Evolutionary conservation across 1,284 basidiomycete genomes (phyloP).

Genomic region (Tilletiopsis washingtonensis): DNA sequence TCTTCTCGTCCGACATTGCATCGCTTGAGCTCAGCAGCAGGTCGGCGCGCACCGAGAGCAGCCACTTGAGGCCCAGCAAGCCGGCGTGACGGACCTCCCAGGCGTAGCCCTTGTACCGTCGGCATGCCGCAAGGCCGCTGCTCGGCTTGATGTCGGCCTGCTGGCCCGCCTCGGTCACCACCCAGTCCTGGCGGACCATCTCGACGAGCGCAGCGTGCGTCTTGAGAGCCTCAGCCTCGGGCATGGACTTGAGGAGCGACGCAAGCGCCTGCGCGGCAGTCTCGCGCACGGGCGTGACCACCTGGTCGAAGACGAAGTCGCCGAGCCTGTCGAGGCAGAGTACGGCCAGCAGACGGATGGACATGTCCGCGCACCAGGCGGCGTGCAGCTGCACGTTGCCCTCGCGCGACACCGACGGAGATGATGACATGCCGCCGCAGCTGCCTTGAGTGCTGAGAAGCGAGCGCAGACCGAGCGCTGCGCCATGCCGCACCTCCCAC

Average conservation of each 20-base stretch:
- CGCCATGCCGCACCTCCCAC: conserved; percentile 93
- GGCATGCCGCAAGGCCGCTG: conserved; percentile 47
- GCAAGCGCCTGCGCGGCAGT: conserved; percentile 91
- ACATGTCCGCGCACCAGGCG: conserved; percentile 79
- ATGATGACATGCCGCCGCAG: conserved; percentile 60
- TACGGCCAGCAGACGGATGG: conserved; percentile 77
- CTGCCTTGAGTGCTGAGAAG: conserved; percentile 76
- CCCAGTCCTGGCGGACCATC: conserved; percentile 83
- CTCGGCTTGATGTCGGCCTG: not conserved
- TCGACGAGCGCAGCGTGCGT: conserved; percentile 76
- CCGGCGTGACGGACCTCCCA: conserved; percentile 99
- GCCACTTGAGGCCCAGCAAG: conserved; percentile 90
- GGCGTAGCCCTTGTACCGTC: conserved; percentile 57
- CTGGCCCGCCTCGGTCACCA: conserved; percentile 1
- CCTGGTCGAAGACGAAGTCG: conserved; percentile 95
- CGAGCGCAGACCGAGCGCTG: conserved; percentile 83
- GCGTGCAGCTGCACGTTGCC: conserved; percentile 55
- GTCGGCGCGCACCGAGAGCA: conserved; percentile 84
- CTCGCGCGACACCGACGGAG: not conserved
- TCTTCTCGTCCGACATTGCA: not conserved
- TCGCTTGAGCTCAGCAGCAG: conserved; percentile 53
- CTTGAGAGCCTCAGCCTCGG: conserved; percentile 60
- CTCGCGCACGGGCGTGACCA: conserved; percentile 93
- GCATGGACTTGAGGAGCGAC: conserved; percentile 78
- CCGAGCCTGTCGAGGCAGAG: conserved; percentile 95